Percentiles rank a stretch among this genome's conserved stretches.
Evolutionary conservation across 495 filamentous ascomycete genomes (phyloP).

Genomic region (Clavariopsis aquatica): DNA sequence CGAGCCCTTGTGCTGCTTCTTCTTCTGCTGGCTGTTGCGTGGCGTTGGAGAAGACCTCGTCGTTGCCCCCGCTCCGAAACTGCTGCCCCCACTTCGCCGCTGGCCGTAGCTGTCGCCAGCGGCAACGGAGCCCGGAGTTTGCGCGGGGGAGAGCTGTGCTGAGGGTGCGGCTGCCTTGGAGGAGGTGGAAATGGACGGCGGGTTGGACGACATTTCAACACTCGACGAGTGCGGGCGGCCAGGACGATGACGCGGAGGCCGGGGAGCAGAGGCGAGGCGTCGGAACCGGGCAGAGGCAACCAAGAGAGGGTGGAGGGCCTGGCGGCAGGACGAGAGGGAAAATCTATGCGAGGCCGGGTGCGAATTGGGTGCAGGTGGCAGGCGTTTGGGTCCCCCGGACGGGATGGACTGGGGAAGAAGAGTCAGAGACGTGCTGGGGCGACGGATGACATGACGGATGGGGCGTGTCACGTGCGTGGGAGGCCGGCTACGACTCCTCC

Average conservation of each 20-base stretch:
- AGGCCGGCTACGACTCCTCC: neutral
- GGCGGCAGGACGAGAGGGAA: neutral
- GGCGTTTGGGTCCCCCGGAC: constrained; percentile 35
- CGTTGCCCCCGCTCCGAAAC: constrained; percentile 57
- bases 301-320: neutral
- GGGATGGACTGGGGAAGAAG: constrained; percentile 32
- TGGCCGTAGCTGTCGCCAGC: constrained; percentile 49
- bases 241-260: constrained; percentile 22
- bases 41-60: constrained; percentile 49
- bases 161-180: constrained; percentile 41
- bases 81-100: constrained; percentile 63
- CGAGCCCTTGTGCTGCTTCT: constrained; percentile 71
- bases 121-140: constrained; percentile 38
- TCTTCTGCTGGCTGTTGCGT: constrained; percentile 70
- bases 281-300: constrained; percentile 7
- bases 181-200: constrained; percentile 36
- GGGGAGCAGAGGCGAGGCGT: neutral
- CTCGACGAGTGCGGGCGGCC: constrained; percentile 6
- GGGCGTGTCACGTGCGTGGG: neutral
- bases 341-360: neutral
- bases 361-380: constrained; percentile 15
- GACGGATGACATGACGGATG: neutral
- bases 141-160: constrained; percentile 44
- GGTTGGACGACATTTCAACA: constrained; percentile 38
- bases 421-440: constrained; percentile 21